phyloP scores from a whole-genome alignment of 2,329 filamentous ascomycete genomes.

The Ophiostoma quercus region DNA sequence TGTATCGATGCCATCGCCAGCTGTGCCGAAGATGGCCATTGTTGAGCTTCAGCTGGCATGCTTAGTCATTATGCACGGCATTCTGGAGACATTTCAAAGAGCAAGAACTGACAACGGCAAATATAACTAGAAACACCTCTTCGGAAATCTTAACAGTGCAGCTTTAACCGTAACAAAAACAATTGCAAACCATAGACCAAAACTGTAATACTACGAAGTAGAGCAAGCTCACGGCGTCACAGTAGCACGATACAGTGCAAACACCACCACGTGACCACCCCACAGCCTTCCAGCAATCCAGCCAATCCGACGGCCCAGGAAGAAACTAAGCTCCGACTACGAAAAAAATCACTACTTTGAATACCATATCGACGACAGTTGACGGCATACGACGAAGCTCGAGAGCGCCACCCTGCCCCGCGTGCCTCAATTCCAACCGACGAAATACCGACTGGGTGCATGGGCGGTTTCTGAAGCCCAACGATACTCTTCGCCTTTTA shows the following conservation, averaged over 20 bases:
- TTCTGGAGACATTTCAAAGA: background rate
- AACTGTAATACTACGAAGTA: background rate
- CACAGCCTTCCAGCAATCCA: slow-evolving; percentile 5
- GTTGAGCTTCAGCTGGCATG: background rate
- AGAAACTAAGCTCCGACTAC: slow-evolving; percentile 23
- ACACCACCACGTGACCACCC: background rate
- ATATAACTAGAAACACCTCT: too few species aligned
- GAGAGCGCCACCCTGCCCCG: slow-evolving; percentile 2
- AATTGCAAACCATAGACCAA: too few species aligned
- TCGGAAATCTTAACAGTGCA: too few species aligned
- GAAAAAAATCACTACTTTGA: slow-evolving; percentile 21
- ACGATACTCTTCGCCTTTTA: background rate
- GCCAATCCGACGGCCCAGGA: slow-evolving; percentile 20
- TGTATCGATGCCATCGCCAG: background rate
- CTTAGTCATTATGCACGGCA: background rate
- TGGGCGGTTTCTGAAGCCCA: background rate
- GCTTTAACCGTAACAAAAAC: too few species aligned
- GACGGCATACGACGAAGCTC: slow-evolving; percentile 2
- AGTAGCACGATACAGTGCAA: background rate
- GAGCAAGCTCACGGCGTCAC: too few species aligned
- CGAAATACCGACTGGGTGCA: background rate
- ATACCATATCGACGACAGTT: background rate
- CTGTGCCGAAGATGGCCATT: background rate
- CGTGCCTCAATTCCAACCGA: background rate
- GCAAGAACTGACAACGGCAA: too few species aligned